Conservation (phyloP, 257 asterid species). For the Linderniella brevidens region DNA sequence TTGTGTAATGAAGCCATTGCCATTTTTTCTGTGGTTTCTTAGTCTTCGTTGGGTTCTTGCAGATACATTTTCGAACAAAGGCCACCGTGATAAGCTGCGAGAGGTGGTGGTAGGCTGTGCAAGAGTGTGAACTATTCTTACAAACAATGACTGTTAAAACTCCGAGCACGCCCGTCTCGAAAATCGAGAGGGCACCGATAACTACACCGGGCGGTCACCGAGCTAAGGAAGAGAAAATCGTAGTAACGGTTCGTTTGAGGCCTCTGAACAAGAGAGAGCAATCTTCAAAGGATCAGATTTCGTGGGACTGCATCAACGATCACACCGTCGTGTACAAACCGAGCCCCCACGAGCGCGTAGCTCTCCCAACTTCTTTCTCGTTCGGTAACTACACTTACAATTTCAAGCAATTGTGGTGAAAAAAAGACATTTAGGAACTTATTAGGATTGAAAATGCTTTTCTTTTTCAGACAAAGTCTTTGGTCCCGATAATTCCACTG, state of each 20-base stretch:
- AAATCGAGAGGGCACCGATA: conserved; percentile 53
- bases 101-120: too few relatives aligned
- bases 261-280: conserved; percentile 86
- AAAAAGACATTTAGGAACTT: too few relatives aligned
- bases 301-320: conserved; percentile 85
- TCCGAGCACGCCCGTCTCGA: conserved; percentile 68
- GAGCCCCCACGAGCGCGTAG: conserved; percentile 39
- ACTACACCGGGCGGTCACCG: conserved; percentile 53
- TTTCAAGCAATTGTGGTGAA: too few relatives aligned
- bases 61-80: too few relatives aligned
- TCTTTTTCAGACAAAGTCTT: too few relatives aligned
- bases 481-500: too few relatives aligned
- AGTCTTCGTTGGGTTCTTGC: too few relatives aligned
- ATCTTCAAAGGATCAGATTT: conserved; percentile 51
- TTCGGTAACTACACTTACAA: conserved; percentile 38
- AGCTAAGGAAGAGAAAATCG: conserved; percentile 72
- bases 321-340: conserved; percentile 51
- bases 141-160: conserved; percentile 49
- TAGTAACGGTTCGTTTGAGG: conserved; percentile 77
- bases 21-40: too few relatives aligned
- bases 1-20: too few relatives aligned
- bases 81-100: too few relatives aligned
- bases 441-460: too few relatives aligned
- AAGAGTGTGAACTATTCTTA: too few relatives aligned
- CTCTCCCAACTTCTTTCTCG: conserved; percentile 38